Base-by-base conservation (phyloP, 805 yeast genomes). In the Candida jianshihensis region DNA sequence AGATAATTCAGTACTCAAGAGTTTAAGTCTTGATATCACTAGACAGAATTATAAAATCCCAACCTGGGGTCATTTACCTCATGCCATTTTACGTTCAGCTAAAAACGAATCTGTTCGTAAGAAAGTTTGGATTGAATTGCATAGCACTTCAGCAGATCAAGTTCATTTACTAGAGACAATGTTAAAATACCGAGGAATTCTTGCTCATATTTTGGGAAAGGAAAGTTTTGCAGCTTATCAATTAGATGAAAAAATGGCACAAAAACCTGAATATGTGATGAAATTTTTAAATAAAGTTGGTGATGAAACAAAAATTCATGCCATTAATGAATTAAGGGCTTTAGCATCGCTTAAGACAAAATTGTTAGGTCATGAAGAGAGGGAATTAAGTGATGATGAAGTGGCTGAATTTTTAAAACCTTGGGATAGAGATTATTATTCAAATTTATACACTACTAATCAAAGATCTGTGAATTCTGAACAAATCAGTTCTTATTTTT, bases 211-310 rank as follows among this genome's bases (percentile, higher is more conserved):
- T 60, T 66, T 90, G 63, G 90, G 94, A 0, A 74, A 75, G 51
- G 47, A 61, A 17, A 77, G 82, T 25, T 92, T 66, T 59, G 76
- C 90, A 0, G 80, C 81, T 27, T 89, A 92, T 53, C 94, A 86
- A 53, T 62, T 92, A 24, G 77, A 75, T 41, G 95, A 87, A 42
- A 92, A 92, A 56, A 85, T 92, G 95, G 95, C 95, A 8, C 78
- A 78, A 42, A 70, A 61, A 9, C 94, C 96, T 0, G 75, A 74
- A 26, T 78, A 85, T 49, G 98, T 89, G 3, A 57, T 66, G 42
- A 66, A 78, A 9, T 88, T 92, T 46, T 60, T 92, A 36, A 59
- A 65, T 3, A 76, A 78, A 28, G 57, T 89, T 36, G 73, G 81
- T 10, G 55, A 57, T 3, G 67, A 66, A 43, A 71, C 69, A 36